Conservation (phyloP, 495 filamentous ascomycete genomes). For the Bacidia rubella region DNA sequence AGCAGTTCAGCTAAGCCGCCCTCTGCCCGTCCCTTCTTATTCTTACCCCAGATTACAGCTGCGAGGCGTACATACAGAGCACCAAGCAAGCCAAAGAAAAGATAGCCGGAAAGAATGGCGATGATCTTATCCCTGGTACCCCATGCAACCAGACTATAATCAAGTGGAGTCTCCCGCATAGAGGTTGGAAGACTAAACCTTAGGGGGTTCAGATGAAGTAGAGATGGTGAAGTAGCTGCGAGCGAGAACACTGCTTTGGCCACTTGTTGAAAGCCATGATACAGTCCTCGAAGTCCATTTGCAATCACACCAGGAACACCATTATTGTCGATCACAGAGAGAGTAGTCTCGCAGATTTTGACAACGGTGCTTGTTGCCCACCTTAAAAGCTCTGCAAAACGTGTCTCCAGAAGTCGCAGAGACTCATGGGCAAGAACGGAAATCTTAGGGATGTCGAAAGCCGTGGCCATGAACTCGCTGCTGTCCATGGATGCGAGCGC, state of each 20-base stretch:
- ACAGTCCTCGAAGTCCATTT: not conserved
- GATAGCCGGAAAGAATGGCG: constrained; percentile 71
- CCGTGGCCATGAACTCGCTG: constrained; percentile 6
- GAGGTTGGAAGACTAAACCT: constrained; percentile 33
- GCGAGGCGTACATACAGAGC: constrained; percentile 63
- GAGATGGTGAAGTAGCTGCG: not conserved
- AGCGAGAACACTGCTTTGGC: not conserved
- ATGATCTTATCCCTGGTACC: constrained; percentile 58
- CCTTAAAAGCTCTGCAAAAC: constrained; percentile 14
- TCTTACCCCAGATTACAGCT: constrained; percentile 47
- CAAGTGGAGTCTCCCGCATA: constrained; percentile 26
- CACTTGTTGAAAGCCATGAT: not conserved
- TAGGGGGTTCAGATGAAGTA: constrained; percentile 13
- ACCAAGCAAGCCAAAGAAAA: constrained; percentile 57
- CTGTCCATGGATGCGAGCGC: constrained; percentile 13
- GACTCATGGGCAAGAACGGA: constrained; percentile 49
- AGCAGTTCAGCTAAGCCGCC: constrained; percentile 68
- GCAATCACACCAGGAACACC: not conserved
- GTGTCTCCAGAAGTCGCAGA: constrained; percentile 35
- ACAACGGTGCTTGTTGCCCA: not conserved
- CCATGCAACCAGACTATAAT: constrained; percentile 63
- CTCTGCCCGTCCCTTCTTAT: constrained; percentile 58
- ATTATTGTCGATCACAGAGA: not conserved
- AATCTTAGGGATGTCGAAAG: constrained; percentile 47
- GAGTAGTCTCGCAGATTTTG: not conserved